Base-by-base conservation (phyloP, 345 rosid genomes). In the Eucalyptus guilfoylei region DNA sequence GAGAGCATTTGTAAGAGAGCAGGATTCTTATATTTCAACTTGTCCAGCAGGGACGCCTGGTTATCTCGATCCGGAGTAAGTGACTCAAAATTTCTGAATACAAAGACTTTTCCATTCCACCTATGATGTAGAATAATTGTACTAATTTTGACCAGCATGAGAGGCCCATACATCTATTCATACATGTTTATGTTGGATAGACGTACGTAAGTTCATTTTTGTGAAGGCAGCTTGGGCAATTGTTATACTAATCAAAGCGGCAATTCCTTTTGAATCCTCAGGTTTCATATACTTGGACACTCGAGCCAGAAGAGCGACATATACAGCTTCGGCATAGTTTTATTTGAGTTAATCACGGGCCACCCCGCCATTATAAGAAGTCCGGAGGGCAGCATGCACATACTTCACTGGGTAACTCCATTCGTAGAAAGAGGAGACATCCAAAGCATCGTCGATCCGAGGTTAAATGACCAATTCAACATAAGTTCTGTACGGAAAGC, bases 11-110 rank as follows among this genome's bases (percentile, higher is more conserved):
- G 91, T 88, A 86, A 91, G 34, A 4, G 94, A 93, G 87, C 88
- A 88, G 11, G 94, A 91, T 37, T 87, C 92, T 49, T 89, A 92
- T 76, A 92, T 91, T 37, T 90, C 94, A 0, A 92, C 91, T 12
- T 86, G 87, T 87, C 93, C 91, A 67, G 90, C 90, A 17, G 94
- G 94, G 49, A 94, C 94, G 6, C 94, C 92, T 28, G 94, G 94
- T 72, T 93, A 94, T 88, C 88, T 94, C 86, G 64, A 58, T 58
- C n/a, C 95, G 7, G 95, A 93, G 96, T 93, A 90, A 90, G 95
- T 32, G 5, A 62, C 72, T 62, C 9, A 14, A 62, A 30, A 30
- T 30, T 16, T 62, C 17, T 7, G 1, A 30, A 62, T 30, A 62
- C 72, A 62, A 62, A 30, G 72, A 30, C 72, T 49, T 1, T 49